Conservation (phyloP, 768 basidiomycete genomes). For the Dioszegia hungarica region DNA sequence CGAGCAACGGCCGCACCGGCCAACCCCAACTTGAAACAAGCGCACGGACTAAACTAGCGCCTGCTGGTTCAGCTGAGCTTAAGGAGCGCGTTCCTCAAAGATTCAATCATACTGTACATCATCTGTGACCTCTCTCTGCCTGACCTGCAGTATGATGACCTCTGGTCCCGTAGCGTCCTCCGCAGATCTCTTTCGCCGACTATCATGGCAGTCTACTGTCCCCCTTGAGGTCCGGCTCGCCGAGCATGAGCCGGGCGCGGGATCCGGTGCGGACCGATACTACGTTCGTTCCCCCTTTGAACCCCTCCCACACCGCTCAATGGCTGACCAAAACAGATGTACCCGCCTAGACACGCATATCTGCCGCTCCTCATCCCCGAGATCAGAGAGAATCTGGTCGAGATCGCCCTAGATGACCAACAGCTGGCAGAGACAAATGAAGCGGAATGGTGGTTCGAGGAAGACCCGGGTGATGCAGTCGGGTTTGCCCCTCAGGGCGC, state of each 20-base stretch:
- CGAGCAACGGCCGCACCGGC: too few species aligned
- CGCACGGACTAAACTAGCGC: background rate
- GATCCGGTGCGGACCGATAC: slow-evolving; percentile 86
- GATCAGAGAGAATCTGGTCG: slow-evolving; percentile 78
- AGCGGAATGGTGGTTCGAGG: slow-evolving; percentile 97
- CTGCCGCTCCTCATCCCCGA: slow-evolving; percentile 86
- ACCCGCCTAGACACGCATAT: slow-evolving; percentile 85
- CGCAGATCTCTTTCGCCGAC: slow-evolving; percentile 67
- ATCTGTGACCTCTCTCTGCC: background rate
- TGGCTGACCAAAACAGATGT: slow-evolving; percentile 50
- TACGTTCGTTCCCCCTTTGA: slow-evolving; percentile 52
- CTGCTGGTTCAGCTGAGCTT: too few species aligned
- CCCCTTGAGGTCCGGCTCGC: slow-evolving; percentile 85
- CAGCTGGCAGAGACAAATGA: slow-evolving; percentile 71
- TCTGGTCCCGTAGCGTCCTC: slow-evolving; percentile 16
- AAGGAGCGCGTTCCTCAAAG: background rate
- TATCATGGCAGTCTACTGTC: slow-evolving; percentile 87
- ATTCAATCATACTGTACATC: background rate
- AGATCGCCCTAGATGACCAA: slow-evolving; percentile 85
- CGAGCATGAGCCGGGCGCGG: slow-evolving; percentile 80
- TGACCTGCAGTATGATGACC: too few species aligned
- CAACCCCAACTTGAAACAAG: too few species aligned
- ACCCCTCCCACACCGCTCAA: background rate
- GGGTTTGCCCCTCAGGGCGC: slow-evolving; percentile 36
- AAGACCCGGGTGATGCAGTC: slow-evolving; percentile 37